Base-by-base conservation (phyloP, 2,329 filamentous ascomycete species). In the Arthrobotrys conoides region DNA sequence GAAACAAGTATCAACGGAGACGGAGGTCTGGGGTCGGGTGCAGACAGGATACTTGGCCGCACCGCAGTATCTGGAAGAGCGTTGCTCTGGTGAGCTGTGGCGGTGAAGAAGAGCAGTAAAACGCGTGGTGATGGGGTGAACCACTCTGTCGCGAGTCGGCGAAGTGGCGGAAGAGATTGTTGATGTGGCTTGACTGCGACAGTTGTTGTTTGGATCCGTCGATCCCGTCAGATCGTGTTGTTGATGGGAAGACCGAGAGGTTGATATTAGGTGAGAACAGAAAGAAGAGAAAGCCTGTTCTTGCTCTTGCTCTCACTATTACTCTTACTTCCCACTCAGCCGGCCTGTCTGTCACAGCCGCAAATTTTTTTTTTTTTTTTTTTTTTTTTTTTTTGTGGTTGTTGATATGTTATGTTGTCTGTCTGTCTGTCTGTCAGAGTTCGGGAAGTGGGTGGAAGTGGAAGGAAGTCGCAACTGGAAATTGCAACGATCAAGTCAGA, bases 401-500 rank as follows among this genome's bases (percentile, higher is more conserved):
- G 9, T 46, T 46, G 14, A 38, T 10, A 38, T 38, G 12, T 18
- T 46, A 46, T 12, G 12, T 46, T 46, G 12, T 46, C 6, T n/a
- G 27, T 30, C 27, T 6, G 27, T 3, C 27, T 18, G 44, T 46
- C n/a, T 46, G 44, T 46, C 44, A 46, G 6, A 20, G 5, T n/a
- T 14, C 27, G 51, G 41, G 67, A 71, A 69, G 38, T n/a, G 12
- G 27, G 49, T 16, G 59, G 68, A 67, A 67, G 66, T 38, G 64
- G 41, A 22, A 46, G 41, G 61, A 64, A 71, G 53, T 67, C 51
- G 73, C 73, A 55, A 64, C 73, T 71, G 73, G 72, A 78, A 69
- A 72, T 78, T 57, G 30, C 30, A 41, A 67, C 59, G 63, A 68
- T 68, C 36, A 41, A 30, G 64, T 69, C 53, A 78, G 75, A 78